phyloP scores from a whole-genome alignment of 1,284 basidiomycete genomes.

The Cutaneotrichosporon sp. region DNA sequence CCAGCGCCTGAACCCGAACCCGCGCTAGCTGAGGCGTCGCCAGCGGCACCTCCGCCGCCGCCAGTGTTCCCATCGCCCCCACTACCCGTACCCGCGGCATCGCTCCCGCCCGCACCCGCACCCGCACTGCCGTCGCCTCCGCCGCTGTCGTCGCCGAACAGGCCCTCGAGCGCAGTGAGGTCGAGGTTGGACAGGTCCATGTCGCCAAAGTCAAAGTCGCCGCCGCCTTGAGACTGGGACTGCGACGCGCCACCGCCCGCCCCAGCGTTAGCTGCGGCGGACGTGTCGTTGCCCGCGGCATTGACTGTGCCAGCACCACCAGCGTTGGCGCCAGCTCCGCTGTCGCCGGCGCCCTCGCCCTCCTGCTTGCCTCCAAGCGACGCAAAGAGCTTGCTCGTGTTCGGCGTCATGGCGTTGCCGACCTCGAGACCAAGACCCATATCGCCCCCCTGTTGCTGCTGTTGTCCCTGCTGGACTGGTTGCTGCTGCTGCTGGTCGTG shows the following conservation, averaged over 20 bases:
- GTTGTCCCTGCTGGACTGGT: slow-evolving; percentile 1
- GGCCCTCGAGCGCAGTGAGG: slow-evolving; percentile 11
- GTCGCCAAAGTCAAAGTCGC: slow-evolving; percentile 8
- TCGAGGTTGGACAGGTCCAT: slow-evolving; percentile 16
- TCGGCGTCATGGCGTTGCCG: slow-evolving; percentile 15
- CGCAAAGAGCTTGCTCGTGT: slow-evolving; percentile 17
- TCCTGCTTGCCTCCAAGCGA: background rate
- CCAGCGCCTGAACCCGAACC: background rate
- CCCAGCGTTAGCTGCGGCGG: slow-evolving; percentile 1
- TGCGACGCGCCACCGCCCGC: background rate
- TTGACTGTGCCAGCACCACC: background rate
- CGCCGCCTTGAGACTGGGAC: background rate
- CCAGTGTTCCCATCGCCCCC: background rate
- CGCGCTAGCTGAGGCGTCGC: background rate
- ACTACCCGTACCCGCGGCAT: background rate
- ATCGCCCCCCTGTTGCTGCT: background rate
- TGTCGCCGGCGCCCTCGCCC: no score
- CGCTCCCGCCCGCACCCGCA: background rate
- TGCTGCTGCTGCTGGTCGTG: background rate
- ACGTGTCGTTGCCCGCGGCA: background rate
- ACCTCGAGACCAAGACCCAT: background rate
- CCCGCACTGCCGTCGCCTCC: background rate
- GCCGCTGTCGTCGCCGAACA: slow-evolving; percentile 12
- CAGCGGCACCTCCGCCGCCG: background rate
- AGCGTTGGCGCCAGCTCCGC: background rate